These are phyloP conservation scores for Hymenoscyphus salicellus DNA, from an alignment of 2,329 filamentous ascomycete genomes.

Conservation along the genomic window DNA sequence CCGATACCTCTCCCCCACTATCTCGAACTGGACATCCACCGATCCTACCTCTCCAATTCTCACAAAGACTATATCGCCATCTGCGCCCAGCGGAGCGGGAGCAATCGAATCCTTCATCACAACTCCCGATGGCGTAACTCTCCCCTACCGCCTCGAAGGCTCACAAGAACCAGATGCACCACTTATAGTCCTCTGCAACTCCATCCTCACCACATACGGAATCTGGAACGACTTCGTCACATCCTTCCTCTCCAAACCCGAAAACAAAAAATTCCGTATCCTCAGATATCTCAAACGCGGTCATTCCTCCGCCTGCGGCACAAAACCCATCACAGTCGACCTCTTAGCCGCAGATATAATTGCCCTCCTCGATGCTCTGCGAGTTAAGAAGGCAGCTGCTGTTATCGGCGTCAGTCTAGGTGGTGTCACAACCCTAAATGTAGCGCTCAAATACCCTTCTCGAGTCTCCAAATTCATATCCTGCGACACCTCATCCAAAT, in stretches of 20 bases:
- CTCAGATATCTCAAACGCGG: conserved; percentile 77
- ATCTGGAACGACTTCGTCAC: conserved; percentile 77
- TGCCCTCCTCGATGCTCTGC: conserved; percentile 63
- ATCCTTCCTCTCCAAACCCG: conserved; percentile 28
- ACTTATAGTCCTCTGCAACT: conserved; percentile 73
- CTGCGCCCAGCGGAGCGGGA: conserved; percentile 45
- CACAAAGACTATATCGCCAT: conserved; percentile 34
- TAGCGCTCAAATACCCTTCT: conserved; percentile 63
- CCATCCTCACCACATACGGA: conserved; percentile 69
- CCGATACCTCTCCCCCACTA: conserved; percentile 54
- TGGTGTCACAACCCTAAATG: conserved; percentile 72
- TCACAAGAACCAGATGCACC: conserved; percentile 64
- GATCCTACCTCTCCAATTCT: conserved; percentile 39
- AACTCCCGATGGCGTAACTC: conserved; percentile 62
- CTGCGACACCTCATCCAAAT: conserved; percentile 75
- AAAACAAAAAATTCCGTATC: conserved; percentile 57
- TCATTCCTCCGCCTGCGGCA: conserved; percentile 22
- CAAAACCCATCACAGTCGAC: conserved; percentile 41
- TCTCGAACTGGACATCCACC: conserved; percentile 42
- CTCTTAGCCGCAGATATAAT: conserved; percentile 66
- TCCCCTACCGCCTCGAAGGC: conserved; percentile 76
- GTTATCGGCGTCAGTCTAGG: conserved; percentile 79
- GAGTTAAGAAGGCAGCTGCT: conserved; percentile 62
- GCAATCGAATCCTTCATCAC: conserved; percentile 66
- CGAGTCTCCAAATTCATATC: conserved; percentile 62